These are phyloP conservation scores for Petunia hybrid DNA, from an alignment of 305 asterid species.

Conservation along the genomic window DNA sequence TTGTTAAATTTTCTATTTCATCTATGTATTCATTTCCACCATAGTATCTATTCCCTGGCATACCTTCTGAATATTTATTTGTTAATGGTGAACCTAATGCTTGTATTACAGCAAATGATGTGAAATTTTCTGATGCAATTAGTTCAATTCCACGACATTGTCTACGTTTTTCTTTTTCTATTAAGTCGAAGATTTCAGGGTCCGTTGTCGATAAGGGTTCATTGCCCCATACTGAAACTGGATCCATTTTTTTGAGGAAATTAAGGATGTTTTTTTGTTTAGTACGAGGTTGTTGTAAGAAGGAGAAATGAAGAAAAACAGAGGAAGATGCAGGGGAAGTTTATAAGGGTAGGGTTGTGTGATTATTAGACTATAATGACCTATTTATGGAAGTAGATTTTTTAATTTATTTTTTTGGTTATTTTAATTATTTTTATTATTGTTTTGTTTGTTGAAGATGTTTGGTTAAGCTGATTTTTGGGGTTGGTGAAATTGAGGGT, in stretches of 20 bases:
- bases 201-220: constrained; percentile 64
- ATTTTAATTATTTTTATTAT: not conserved
- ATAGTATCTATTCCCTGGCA: constrained; percentile 91
- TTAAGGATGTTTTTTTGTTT: not conserved
- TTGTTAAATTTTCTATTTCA: constrained; percentile 85
- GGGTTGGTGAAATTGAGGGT: not conserved
- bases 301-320: not conserved
- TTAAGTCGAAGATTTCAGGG: constrained; percentile 89
- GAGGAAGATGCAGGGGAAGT: not conserved
- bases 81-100: constrained; percentile 92
- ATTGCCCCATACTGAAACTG: constrained; percentile 84
- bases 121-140: constrained; percentile 93
- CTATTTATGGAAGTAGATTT: not conserved
- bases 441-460: not conserved
- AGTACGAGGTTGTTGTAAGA: not conserved
- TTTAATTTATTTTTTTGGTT: not conserved
- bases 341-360: not conserved
- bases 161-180: constrained; percentile 89
- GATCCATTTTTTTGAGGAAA: constrained; percentile 59
- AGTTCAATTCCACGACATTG: constrained; percentile 96
- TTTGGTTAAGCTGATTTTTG: not conserved
- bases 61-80: constrained; percentile 94
- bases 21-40: constrained; percentile 95
- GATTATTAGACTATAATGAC: not conserved
- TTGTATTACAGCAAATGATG: constrained; percentile 91